A percentile compares a stretch with the other conserved stretches of the same genome.
phyloP scores from a whole-genome alignment of 352 stramenopile species.

The Phytopythium chamaehyphon region DNA sequence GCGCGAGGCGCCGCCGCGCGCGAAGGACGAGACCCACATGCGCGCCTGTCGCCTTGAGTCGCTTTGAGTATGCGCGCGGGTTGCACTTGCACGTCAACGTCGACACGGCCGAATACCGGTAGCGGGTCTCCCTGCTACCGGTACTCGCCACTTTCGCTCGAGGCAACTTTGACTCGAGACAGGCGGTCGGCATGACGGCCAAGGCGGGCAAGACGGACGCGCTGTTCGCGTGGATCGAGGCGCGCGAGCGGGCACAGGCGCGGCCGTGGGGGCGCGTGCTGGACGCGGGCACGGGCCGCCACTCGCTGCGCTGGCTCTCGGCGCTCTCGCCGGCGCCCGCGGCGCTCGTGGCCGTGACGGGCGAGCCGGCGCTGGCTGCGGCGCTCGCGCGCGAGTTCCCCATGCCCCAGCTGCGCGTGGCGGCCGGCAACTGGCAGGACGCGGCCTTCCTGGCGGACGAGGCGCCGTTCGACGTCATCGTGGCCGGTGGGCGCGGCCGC shows the following conservation, averaged over 20 bases:
- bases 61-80: no score
- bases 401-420: constrained; percentile 35
- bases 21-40: constrained; percentile 66
- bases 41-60: neutral
- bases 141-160: no score
- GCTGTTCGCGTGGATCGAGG: constrained; percentile 74
- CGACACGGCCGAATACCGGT: no score
- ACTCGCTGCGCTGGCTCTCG: constrained; percentile 87
- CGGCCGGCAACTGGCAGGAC: constrained; percentile 74
- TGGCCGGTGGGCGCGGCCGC: constrained; percentile 35
- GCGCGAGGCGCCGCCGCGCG: constrained; percentile 8
- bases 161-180: no score
- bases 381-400: constrained; percentile 36
- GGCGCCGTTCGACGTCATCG: constrained; percentile 69
- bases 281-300: constrained; percentile 87
- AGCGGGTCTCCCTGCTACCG: no score
- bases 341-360: constrained; percentile 67
- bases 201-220: constrained; percentile 51
- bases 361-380: constrained; percentile 49
- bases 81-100: neutral
- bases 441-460: constrained; percentile 54
- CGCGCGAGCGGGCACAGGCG: constrained; percentile 31
- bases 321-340: constrained; percentile 19
- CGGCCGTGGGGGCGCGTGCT: constrained; percentile 65
- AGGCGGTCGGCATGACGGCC: constrained; percentile 5